Base-by-base conservation (phyloP, 2,329 filamentous ascomycete species). In the Cryphonectria radicalis region DNA sequence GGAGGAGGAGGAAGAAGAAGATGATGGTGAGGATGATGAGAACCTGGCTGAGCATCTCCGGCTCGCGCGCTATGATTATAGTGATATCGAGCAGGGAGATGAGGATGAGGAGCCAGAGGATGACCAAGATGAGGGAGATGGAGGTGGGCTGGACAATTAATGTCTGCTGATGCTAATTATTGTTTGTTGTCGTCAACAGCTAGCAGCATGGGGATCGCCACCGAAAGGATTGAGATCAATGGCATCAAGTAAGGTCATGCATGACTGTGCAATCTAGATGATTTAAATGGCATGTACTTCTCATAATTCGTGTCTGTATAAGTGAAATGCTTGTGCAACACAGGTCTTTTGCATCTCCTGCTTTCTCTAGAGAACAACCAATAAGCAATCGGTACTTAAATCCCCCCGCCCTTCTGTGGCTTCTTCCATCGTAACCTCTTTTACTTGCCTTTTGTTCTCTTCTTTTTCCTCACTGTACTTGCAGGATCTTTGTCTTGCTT, bases 401-500 rank as follows among this genome's bases (percentile, higher is more conserved):
- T 25, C 8, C n/a, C 25, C n/a, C 25, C n/a, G n/a, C n/a, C 25
- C 55, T 35, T 59, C 13, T 59, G 14, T 59, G 55, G 19, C 25
- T 28, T 17, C 14, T 59, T 28, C 3, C 3, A 25, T 35, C 22
- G 13, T 17, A 32, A 3, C 42, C 37, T 63, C 62, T 63, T 43
- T 40, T 25, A 19, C 13, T 32, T 35, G 28, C 28, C 8, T 42
- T 37, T 14, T 25, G 13, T 42, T 22, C 50, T 42, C 4, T 1
- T 11, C 13, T 8, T 10, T 46, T 46, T 72, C 6, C 22, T 50
- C 46, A 88, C 76, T 88, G 85, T 46, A 87, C 84, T 67, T 82
- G 82, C 62, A 82, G 70, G 0, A 88, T 79, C 80, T 85, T 87
- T 25, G 81, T 84, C 75, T 82, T 83, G 66, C 79, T 78, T 71